A percentile compares a stretch with the other conserved stretches of the same genome.
These are phyloP conservation scores for Podila horticola DNA, from an alignment of 192 early-diverging fungal genomes.

Conservation along the genomic window DNA sequence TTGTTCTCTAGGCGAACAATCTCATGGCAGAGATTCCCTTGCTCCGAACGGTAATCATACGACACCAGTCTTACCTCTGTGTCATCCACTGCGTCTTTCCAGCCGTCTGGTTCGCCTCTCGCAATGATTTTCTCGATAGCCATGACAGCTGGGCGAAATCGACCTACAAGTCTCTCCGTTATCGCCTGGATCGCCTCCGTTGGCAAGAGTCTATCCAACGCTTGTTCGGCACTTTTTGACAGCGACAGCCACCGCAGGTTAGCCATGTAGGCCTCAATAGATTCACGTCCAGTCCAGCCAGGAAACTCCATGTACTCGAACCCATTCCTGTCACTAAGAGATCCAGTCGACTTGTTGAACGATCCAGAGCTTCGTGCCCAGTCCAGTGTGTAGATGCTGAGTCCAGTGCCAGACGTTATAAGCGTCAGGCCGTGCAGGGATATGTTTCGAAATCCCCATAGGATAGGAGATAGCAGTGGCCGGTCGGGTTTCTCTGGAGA, in stretches of 20 bases:
- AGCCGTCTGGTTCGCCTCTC: background rate
- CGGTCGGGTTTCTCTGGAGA: background rate
- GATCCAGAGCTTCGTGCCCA: conserved; percentile 4
- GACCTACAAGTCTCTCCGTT: conserved; percentile 7
- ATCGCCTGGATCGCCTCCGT: conserved; percentile 8
- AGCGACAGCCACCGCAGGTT: background rate
- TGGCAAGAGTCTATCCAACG: conserved; percentile 9
- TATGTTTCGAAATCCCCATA: conserved; percentile 11
- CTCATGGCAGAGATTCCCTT: conserved; percentile 6
- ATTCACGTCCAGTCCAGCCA: background rate
- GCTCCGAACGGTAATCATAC: background rate
- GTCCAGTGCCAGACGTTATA: conserved; percentile 8
- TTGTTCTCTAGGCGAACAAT: background rate
- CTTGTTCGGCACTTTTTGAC: background rate
- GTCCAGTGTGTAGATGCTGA: conserved; percentile 8
- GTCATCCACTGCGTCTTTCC: conserved; percentile 6
- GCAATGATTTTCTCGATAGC: background rate
- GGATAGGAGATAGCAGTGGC: conserved; percentile 17
- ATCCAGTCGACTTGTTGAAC: background rate
- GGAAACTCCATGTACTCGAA: conserved; percentile 7
- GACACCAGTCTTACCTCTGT: conserved; percentile 8
- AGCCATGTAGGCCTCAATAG: background rate
- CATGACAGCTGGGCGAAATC: background rate
- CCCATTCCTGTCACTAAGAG: background rate
- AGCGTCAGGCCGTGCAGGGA: background rate